phyloP scores from a whole-genome alignment of 176 grass and related monocot species.

The Bothriochloa decipiens region DNA sequence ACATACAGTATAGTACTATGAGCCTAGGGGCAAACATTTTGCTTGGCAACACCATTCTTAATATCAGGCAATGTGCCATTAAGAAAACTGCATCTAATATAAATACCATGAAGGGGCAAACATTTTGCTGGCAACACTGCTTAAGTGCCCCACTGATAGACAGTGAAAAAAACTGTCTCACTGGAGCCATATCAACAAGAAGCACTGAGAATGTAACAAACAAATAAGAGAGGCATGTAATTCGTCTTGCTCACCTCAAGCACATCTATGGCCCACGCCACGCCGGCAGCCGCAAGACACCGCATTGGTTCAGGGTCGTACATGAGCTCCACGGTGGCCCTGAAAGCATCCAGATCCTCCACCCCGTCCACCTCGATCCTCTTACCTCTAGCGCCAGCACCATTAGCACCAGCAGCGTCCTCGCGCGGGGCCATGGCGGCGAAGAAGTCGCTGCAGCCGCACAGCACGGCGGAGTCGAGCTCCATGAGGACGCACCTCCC shows the following conservation, averaged over 20 bases:
- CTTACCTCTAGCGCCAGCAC: not conserved
- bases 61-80: not conserved
- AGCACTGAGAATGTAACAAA: not conserved
- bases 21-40: no score
- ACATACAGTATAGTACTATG: no score
- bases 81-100: not conserved
- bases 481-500: slow-evolving; percentile 70
- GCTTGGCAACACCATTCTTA: not conserved
- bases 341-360: slow-evolving; percentile 68
- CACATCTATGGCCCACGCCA: slow-evolving; percentile 61
- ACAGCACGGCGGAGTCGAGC: slow-evolving; percentile 61
- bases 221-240: not conserved
- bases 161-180: not conserved
- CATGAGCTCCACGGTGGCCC: slow-evolving; percentile 61
- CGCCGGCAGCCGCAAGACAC: slow-evolving; percentile 44
- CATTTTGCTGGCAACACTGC: not conserved
- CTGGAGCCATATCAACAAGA: not conserved
- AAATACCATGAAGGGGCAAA: not conserved
- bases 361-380: slow-evolving; percentile 57
- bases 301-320: slow-evolving; percentile 42
- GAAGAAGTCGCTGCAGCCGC: slow-evolving; percentile 64
- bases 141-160: not conserved
- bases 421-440: not conserved
- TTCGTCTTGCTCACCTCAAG: slow-evolving; percentile 61
- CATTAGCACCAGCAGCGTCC: no score